These are phyloP conservation scores for Incumbomyces delicatus DNA, from an alignment of 2,329 filamentous ascomycete species.

Conservation along the genomic window DNA sequence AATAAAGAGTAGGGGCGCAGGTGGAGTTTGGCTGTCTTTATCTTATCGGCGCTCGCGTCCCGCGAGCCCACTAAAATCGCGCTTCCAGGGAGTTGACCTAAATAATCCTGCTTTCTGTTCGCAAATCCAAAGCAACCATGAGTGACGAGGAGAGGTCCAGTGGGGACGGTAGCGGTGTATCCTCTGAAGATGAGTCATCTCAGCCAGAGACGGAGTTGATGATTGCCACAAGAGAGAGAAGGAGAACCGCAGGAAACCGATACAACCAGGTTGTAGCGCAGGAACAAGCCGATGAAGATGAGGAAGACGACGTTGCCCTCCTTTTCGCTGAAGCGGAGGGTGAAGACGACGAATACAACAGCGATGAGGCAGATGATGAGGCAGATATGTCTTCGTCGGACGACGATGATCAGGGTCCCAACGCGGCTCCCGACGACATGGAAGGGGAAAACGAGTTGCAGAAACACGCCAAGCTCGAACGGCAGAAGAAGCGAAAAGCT, in stretches of 20 bases:
- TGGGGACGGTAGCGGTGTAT: constrained; percentile 18
- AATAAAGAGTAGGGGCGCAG: too few species aligned
- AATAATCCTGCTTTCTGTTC: background rate
- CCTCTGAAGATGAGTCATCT: constrained; percentile 24
- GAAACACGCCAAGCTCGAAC: constrained; percentile 61
- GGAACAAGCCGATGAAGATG: constrained; percentile 54
- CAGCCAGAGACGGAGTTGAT: constrained; percentile 52
- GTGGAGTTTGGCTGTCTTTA: too few species aligned
- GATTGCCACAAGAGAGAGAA: constrained; percentile 61
- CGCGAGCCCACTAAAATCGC: too few species aligned
- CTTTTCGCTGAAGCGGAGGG: constrained; percentile 62
- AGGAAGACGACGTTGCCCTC: constrained; percentile 46
- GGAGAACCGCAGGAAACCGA: constrained; percentile 74
- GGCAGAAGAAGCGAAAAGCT: constrained; percentile 70
- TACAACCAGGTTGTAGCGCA: constrained; percentile 69
- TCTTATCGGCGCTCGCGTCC: too few species aligned
- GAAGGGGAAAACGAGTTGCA: constrained; percentile 83
- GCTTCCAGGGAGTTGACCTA: too few species aligned
- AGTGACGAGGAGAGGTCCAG: background rate
- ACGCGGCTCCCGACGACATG: constrained; percentile 53
- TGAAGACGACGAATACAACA: constrained; percentile 31
- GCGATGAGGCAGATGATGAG: constrained; percentile 59
- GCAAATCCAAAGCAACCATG: background rate
- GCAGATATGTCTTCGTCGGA: constrained; percentile 79
- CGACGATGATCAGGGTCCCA: constrained; percentile 62